Evolutionary conservation across 225 moss, liverwort and hornwort species (phyloP).

Genomic region (Polytrichum formosum): DNA sequence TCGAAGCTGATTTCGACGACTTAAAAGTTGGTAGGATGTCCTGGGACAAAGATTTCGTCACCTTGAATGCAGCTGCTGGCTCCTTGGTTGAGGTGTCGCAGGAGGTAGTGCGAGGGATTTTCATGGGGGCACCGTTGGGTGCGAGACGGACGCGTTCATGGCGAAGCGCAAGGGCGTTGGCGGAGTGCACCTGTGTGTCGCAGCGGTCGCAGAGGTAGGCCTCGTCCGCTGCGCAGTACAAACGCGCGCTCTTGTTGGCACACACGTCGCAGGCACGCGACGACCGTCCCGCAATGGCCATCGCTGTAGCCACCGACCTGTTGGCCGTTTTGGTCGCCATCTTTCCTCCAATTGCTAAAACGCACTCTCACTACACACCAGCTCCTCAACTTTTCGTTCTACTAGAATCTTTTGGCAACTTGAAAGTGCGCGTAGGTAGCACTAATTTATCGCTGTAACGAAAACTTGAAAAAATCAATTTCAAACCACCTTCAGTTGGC

Average conservation of each 20-base stretch:
- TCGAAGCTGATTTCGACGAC: neutral
- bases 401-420: too few relatives aligned
- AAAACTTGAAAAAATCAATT: too few relatives aligned
- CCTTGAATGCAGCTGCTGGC: neutral
- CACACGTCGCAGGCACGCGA: conserved; percentile 76
- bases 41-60: neutral
- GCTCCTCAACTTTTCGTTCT: too few relatives aligned
- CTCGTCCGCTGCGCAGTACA: conserved; percentile 84
- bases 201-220: conserved; percentile 75
- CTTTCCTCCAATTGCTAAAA: neutral
- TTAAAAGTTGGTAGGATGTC: too few relatives aligned
- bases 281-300: conserved; percentile 68
- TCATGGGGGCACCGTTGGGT: conserved; percentile 48
- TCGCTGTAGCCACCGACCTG: conserved; percentile 29
- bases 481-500: too few relatives aligned
- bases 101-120: conserved; percentile 2
- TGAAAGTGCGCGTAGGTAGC: too few relatives aligned
- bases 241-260: conserved; percentile 46
- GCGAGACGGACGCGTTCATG: conserved; percentile 76
- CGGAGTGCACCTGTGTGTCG: conserved; percentile 74
- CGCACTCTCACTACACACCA: too few relatives aligned
- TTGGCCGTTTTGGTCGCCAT: conserved; percentile 26
- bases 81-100: neutral
- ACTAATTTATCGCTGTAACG: too few relatives aligned
- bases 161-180: conserved; percentile 70